Base-by-base conservation (phyloP, 768 basidiomycete species). In the Cubamyces sp. region DNA sequence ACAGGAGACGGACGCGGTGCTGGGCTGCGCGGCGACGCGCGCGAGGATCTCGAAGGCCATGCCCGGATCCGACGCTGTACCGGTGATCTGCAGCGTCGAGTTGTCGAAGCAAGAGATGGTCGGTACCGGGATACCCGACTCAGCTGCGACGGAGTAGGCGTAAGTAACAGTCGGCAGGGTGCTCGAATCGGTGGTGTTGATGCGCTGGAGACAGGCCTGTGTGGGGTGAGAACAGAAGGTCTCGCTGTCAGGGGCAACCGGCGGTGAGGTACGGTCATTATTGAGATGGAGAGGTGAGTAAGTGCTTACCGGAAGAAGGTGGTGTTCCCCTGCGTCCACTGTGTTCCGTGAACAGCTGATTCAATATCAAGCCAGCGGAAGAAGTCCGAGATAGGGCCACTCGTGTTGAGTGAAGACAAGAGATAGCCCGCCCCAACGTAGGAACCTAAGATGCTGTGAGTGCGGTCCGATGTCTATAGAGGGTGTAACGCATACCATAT, bases 321-420 rank as follows among this genome's bases (percentile, higher is more conserved):
- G 7, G 69, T 71, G 23, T 77, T 77, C 26, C 71, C 76, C 68
- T 87, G 84, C 0, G 80, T 80, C 90, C 90, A 91, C 1, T 76
- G 75, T 0, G 87, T 84, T 30, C 81, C 78, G 8, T 82, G 78
- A 37, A 87, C 72, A 2, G 79, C 87, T 61, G 82, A 74, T 62
- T 91, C 88, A 30, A 92, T 74, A 64, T 92, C 88, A 34, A 92
- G 77, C 84, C 86, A 91, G 25, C 90, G 81, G 25, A 72, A 77
- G 67, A 87, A 91, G 62, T 82, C 75, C 1, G 71, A 66, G 12
- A 70, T 65, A 5, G 54, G 5, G 18, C 66, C 68, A 18, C 54
- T 57, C 2, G 68, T 64, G 62, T 83, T 71, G 25, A 88, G 64
- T 11, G 79, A 83, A 0, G 83, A 78, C 3, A 88, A 61, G 1